A percentile compares a stretch with the other conserved stretches of the same genome.
Conservation (phyloP, 2,329 filamentous ascomycete species). For the Byssoonygena ceratinophila region DNA sequence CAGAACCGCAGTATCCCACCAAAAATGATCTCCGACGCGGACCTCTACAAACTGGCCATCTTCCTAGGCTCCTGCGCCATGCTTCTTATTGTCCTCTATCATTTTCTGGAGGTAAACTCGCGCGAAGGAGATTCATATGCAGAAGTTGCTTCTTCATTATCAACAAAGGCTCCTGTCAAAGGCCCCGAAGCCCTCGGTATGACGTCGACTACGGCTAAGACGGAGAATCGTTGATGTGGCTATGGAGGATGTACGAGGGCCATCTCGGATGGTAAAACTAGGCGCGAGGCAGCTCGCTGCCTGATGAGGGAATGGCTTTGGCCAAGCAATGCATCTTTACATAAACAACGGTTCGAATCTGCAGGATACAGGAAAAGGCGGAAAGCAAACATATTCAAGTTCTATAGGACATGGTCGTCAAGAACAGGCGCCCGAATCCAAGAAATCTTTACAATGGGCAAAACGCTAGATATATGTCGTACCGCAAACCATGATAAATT, state of each 20-base stretch:
- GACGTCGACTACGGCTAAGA: slow-evolving; percentile 4
- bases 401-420: too few relatives aligned
- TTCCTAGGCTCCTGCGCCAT: slow-evolving; percentile 84
- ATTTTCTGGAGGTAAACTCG: slow-evolving; percentile 94
- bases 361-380: neutral
- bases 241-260: neutral
- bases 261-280: too few relatives aligned
- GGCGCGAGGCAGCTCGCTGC: neutral
- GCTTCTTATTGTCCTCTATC: slow-evolving; percentile 87
- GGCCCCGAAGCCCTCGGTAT: neutral
- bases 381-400: too few relatives aligned
- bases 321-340: neutral
- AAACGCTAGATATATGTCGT: too few relatives aligned
- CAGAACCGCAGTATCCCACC: slow-evolving; percentile 15
- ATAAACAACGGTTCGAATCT: neutral
- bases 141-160: neutral
- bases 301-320: too few relatives aligned
- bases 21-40: slow-evolving; percentile 86
- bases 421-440: too few relatives aligned
- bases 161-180: neutral
- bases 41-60: slow-evolving; percentile 83
- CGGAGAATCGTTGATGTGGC: slow-evolving; percentile 1
- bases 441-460: too few relatives aligned
- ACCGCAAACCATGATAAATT: too few relatives aligned
- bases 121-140: slow-evolving; percentile 38